Evolutionary conservation across 331 rosid genomes (phyloP).

Genomic region (Saraca asoca): DNA sequence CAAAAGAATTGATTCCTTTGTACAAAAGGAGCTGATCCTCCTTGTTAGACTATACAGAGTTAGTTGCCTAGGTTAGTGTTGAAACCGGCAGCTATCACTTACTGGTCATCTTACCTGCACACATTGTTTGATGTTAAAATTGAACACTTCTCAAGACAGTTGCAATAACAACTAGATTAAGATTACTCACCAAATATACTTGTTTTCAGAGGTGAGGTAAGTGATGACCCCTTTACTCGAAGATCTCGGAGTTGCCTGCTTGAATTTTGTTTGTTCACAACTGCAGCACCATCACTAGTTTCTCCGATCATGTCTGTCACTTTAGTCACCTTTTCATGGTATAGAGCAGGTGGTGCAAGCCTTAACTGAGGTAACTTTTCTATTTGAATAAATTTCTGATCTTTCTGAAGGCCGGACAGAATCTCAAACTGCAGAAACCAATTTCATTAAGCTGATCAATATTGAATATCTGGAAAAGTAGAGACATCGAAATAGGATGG

Average conservation of each 20-base stretch:
- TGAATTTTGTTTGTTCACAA: constrained; percentile 52
- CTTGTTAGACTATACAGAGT: constrained; percentile 50
- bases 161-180: constrained; percentile 16
- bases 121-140: constrained; percentile 33
- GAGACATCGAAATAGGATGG: too few relatives aligned
- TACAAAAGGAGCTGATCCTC: constrained; percentile 20
- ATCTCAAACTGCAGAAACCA: constrained; percentile 83
- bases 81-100: constrained; percentile 34
- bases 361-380: constrained; percentile 80
- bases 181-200: constrained; percentile 69
- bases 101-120: constrained; percentile 65
- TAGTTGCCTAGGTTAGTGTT: constrained; percentile 21
- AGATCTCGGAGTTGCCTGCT: constrained; percentile 65
- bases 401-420: constrained; percentile 67
- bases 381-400: constrained; percentile 68
- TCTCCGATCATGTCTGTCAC: constrained; percentile 62
- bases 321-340: constrained; percentile 86
- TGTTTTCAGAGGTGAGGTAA: constrained; percentile 73
- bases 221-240: constrained; percentile 79
- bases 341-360: constrained; percentile 95
- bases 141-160: constrained; percentile 26
- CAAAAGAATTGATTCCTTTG: constrained; percentile 31
- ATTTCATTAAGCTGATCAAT: constrained; percentile 32
- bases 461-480: constrained; percentile 16
- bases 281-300: constrained; percentile 53